Evolutionary conservation across 1,284 basidiomycete species (phyloP).

Genomic region (Cystobasidiaceae sp.): DNA sequence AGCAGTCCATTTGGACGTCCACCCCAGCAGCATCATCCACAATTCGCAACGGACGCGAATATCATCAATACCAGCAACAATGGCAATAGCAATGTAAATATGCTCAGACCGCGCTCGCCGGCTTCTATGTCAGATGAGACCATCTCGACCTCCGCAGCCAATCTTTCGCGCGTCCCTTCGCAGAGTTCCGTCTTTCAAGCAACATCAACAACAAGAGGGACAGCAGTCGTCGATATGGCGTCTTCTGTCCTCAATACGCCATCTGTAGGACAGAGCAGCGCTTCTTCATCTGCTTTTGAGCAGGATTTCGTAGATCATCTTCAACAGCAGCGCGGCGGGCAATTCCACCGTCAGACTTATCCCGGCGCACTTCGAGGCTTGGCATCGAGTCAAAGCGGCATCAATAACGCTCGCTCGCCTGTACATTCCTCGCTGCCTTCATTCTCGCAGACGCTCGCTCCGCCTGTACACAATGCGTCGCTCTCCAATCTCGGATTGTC

Average conservation of each 20-base stretch:
- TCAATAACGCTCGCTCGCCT: too few relatives aligned
- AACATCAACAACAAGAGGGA: too few relatives aligned
- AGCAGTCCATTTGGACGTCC: neutral
- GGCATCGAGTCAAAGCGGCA: too few relatives aligned
- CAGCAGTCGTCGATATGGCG: too few relatives aligned
- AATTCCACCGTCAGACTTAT: neutral
- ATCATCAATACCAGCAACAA: neutral
- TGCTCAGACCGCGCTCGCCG: too few relatives aligned
- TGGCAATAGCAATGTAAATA: neutral
- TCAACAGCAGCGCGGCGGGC: neutral
- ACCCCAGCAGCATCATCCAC: neutral
- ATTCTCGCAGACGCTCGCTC: constrained; percentile 8
- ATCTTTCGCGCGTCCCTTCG: too few relatives aligned
- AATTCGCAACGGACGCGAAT: neutral
- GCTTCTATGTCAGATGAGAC: too few relatives aligned
- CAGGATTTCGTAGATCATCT: neutral
- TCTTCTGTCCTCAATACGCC: neutral
- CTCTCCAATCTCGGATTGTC: neutral
- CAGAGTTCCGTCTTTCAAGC: too few relatives aligned
- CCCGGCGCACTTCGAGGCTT: too few relatives aligned
- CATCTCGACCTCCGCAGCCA: too few relatives aligned
- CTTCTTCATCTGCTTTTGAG: neutral
- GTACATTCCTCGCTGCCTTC: too few relatives aligned
- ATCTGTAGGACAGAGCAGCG: neutral
- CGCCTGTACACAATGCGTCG: neutral